phyloP scores from a whole-genome alignment of 2,329 filamentous ascomycete genomes.

The Tolypocladium cylindrosporum region DNA sequence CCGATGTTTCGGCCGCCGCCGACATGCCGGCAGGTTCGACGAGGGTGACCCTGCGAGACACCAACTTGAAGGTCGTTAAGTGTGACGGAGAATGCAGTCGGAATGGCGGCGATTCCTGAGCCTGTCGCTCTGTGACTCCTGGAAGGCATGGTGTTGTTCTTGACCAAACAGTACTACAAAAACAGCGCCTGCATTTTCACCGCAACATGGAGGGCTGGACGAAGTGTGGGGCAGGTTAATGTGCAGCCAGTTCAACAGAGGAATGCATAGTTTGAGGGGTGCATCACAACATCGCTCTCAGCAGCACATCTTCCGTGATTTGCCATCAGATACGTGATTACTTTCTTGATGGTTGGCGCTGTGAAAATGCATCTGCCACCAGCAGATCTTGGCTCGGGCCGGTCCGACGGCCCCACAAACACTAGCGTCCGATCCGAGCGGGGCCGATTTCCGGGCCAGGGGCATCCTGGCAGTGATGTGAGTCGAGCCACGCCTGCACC shows the following conservation, averaged over 20 bases:
- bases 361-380: not conserved
- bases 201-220: not conserved
- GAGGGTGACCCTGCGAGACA: not conserved
- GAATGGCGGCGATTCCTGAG: not conserved
- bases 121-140: not conserved
- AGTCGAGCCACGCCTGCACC: not conserved
- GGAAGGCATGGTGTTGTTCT: not conserved
- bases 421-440: not conserved
- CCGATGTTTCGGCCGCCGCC: not conserved
- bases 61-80: not conserved
- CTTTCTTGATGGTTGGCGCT: not conserved
- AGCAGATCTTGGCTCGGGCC: not conserved
- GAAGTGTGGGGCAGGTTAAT: not conserved
- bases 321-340: not conserved
- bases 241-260: not conserved
- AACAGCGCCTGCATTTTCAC: too few species aligned
- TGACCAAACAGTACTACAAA: too few species aligned
- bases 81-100: not conserved
- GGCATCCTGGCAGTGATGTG: not conserved
- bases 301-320: not conserved
- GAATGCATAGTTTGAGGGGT: not conserved
- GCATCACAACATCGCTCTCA: not conserved
- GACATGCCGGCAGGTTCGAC: not conserved
- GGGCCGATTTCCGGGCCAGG: not conserved
- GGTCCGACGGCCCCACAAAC: not conserved